Conservation (phyloP, 225 moss, liverwort and hornwort species). For the Pleurozium schreberi region DNA sequence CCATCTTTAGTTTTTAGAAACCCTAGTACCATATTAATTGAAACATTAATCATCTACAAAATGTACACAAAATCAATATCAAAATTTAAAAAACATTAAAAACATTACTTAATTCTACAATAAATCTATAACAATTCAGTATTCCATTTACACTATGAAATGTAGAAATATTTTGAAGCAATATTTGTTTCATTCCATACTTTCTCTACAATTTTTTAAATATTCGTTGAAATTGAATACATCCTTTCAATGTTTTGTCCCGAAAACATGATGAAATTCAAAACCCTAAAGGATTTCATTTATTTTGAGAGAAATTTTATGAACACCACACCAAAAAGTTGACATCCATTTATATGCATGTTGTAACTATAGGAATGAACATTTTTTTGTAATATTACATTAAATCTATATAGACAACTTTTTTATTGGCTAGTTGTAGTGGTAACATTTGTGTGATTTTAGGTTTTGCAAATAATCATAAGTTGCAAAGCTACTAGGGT, state of each 20-base stretch:
- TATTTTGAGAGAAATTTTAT: neutral
- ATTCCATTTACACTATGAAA: neutral
- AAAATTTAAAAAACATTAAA: neutral
- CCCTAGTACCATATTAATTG: neutral
- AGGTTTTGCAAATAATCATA: neutral
- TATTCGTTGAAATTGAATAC: neutral
- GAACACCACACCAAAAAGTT: neutral
- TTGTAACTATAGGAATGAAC: neutral
- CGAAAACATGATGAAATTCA: neutral
- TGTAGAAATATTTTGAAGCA: neutral
- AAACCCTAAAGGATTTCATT: neutral
- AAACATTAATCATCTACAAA: neutral
- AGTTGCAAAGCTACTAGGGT: neutral
- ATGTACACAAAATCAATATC: neutral
- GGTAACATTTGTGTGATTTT: neutral
- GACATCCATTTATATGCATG: neutral
- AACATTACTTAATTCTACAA: neutral
- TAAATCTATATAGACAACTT: too few species aligned
- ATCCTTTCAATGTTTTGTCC: too few species aligned
- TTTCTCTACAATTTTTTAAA: accelerated
- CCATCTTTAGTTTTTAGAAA: conserved; percentile 1
- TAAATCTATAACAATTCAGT: neutral
- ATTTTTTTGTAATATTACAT: neutral
- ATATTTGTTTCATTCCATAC: too few species aligned
- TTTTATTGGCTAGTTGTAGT: neutral